Conservation (phyloP, 164 flowering plant genomes). For the Sedum album region DNA sequence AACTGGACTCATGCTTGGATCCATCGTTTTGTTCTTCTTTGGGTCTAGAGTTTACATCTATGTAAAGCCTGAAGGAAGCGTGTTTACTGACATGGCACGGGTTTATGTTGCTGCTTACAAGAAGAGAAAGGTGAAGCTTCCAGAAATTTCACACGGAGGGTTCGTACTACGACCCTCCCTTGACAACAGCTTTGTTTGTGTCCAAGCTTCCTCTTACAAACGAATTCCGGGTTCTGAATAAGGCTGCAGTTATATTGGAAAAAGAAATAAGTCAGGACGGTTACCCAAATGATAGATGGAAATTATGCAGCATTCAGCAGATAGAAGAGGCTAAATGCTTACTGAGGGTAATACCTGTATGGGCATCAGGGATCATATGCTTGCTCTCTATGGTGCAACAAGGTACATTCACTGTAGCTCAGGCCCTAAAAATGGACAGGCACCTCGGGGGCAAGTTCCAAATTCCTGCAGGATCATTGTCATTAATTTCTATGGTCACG, state of each 20-base stretch:
- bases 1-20: constrained; percentile 38
- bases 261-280: constrained; percentile 38
- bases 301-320: constrained; percentile 43
- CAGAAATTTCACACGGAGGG: not conserved
- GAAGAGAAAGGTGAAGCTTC: constrained; percentile 42
- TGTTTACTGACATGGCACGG: constrained; percentile 44
- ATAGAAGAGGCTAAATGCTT: constrained; percentile 63
- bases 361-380: constrained; percentile 49
- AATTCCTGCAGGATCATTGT: constrained; percentile 54
- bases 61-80: constrained; percentile 61
- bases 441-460: constrained; percentile 51
- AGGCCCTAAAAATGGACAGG: constrained; percentile 63
- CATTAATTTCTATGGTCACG: constrained; percentile 43
- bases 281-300: constrained; percentile 26
- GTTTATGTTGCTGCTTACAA: constrained; percentile 52
- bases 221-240: constrained; percentile 27
- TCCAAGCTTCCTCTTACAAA: constrained; percentile 35
- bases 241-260: constrained; percentile 36
- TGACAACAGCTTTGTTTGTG: constrained; percentile 8
- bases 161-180: constrained; percentile 38
- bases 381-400: constrained; percentile 49
- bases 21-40: constrained; percentile 47
- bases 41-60: constrained; percentile 53
- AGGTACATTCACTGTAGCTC: constrained; percentile 50
- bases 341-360: constrained; percentile 39